Base-by-base conservation (phyloP, 129 eudicot genomes). In the Flaveria sonorensis region DNA sequence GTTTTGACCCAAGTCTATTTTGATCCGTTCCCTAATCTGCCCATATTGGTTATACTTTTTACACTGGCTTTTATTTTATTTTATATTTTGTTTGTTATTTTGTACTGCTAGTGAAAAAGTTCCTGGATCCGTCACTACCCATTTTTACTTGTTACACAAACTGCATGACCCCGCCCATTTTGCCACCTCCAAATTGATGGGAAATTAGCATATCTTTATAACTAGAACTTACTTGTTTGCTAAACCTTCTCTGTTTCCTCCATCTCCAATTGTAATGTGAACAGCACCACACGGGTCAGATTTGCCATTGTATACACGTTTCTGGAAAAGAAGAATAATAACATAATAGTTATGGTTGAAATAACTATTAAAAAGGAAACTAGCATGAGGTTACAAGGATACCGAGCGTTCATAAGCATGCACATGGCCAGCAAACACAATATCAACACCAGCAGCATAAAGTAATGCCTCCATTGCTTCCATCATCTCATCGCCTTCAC, bases 401-500 rank as follows among this genome's bases (percentile, higher is more conserved):
- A 94, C 98, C 86, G 96, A 68, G 84, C 98, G 96, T 72, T 94
- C 98, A 82, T 94, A 94, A 75, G 98, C 98, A 88, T 91, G 98
- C 65, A 94, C 98, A 74, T 94, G 98, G 71, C 98, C 98, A 20
- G 97, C 89, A 69, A 90, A 75, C 70, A 89, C 89, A 39, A 94
- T 74, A 92, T 94, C 98, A 14, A 85, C 97, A 81, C 98, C 96
- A 84, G 98, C 98, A 74, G 89, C 90, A 80, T 91, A 60, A 42
- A 94, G 87, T 86, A 94, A 81, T 1, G 90, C 92, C 68, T 94
- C 98, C 96, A 94, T 86, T 47, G 89, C 81, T 71, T 85, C 72
- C 98, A 84, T 94, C 98, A 94, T 94, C 71, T 75, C 20, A 63
- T 89, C 88, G 10, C 96, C 98, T 86, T 91, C 97, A 80, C 92